phyloP scores from a whole-genome alignment of 1,139 yeast genomes.

The Debaryomyces fabryi region DNA sequence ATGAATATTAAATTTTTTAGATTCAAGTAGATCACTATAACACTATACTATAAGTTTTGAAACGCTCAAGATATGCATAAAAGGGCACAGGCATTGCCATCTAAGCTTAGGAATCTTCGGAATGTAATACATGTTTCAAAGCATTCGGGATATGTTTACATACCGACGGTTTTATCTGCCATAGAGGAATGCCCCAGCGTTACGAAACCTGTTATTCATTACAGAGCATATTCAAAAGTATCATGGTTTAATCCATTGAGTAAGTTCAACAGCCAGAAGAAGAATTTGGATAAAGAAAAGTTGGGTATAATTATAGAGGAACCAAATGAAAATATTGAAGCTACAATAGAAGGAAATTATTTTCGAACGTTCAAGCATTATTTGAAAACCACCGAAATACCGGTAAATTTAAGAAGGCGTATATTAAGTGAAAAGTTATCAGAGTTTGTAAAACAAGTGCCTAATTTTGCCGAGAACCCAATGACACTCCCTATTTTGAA shows the following conservation, averaged over 20 bases:
- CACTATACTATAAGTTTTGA: neutral
- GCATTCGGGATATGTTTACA: neutral
- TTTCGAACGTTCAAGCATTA: conserved; percentile 28
- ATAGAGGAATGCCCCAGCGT: neutral
- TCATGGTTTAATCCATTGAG: conserved; percentile 27
- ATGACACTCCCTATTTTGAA: conserved; percentile 23
- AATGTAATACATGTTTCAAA: neutral
- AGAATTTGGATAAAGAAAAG: neutral
- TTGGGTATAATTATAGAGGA: conserved; percentile 16
- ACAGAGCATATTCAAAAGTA: neutral
- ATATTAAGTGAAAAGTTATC: conserved; percentile 26
- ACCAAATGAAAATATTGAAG: conserved; percentile 4
- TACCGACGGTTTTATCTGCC: neutral
- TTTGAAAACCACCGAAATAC: conserved; percentile 32
- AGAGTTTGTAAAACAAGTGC: conserved; percentile 17
- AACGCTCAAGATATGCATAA: neutral
- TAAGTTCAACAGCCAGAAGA: conserved; percentile 15
- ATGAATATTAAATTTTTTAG: conserved; percentile 1
- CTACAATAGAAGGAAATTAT: conserved; percentile 5
- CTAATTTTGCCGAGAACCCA: conserved; percentile 6
- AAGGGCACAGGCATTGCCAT: neutral
- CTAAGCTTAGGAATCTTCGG: neutral
- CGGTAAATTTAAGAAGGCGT: conserved; percentile 21
- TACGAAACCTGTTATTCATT: neutral
- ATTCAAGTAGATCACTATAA: neutral